phyloP scores from a whole-genome alignment of 140 eudicot genomes.

The Bidens hawaiensis region DNA sequence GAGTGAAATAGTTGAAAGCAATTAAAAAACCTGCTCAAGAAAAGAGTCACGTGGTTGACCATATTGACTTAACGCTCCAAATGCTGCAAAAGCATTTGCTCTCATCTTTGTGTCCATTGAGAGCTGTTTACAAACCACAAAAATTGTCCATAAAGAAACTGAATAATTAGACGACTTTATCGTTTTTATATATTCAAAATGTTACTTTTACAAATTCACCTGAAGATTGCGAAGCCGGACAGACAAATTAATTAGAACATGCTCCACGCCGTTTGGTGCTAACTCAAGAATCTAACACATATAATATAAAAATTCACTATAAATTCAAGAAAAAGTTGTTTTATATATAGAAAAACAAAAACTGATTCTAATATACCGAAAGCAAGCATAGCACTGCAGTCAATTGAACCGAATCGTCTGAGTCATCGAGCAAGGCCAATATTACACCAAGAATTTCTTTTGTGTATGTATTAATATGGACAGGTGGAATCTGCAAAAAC shows the following conservation, averaged over 20 bases:
- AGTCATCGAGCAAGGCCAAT: conserved; percentile 86
- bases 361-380: conserved; percentile 47
- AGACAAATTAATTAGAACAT: conserved; percentile 70
- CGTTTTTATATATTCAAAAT: neutral
- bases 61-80: conserved; percentile 70
- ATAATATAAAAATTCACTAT: conserved; percentile 3
- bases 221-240: conserved; percentile 98
- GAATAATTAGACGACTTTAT: neutral
- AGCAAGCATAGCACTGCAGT: conserved; percentile 93
- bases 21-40: conserved; percentile 75
- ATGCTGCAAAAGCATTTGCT: conserved; percentile 87
- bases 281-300: conserved; percentile 65
- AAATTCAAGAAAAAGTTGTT: neutral
- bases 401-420: conserved; percentile 86
- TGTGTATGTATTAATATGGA: conserved; percentile 54
- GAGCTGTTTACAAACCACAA: conserved; percentile 43
- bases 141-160: neutral
- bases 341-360: conserved; percentile 3
- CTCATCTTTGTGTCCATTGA: conserved; percentile 73
- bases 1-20: neutral
- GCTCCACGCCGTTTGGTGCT: conserved; percentile 71
- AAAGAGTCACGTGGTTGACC: conserved; percentile 59
- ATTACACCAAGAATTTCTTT: conserved; percentile 87
- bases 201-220: conserved; percentile 37
- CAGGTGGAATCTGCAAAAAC: conserved; percentile 75